Evolutionary conservation across 2,329 filamentous ascomycete species (phyloP), one percentile per base, ranked within the genome.

Genomic region (Myrmaecium sp.): DNA sequence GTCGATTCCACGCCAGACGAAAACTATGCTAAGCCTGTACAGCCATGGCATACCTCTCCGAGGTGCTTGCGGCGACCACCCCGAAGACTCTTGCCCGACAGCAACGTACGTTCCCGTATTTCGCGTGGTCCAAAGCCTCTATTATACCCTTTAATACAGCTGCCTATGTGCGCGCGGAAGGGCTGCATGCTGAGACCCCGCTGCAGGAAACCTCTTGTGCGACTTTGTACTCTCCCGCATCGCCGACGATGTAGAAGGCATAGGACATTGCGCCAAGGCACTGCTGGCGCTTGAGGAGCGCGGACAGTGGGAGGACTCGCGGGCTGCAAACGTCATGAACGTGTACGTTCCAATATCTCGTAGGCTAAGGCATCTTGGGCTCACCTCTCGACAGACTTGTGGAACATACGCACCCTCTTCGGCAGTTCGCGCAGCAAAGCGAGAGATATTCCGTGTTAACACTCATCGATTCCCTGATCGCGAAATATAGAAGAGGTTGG

Each of bases 141-240:
- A n/a, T 20, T 20, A n/a, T n/a, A n/a, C n/a, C n/a, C n/a, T n/a
- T n/a, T n/a, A n/a, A n/a, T n/a, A n/a, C n/a, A n/a, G n/a, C n/a
- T n/a, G n/a, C n/a, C n/a, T n/a, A n/a, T n/a, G n/a, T n/a, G n/a
- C n/a, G n/a, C n/a, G n/a, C n/a, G n/a, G n/a, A n/a, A n/a, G n/a
- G n/a, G n/a, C n/a, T n/a, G n/a, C n/a, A n/a, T n/a, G n/a, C n/a
- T n/a, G n/a, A n/a, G n/a, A n/a, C n/a, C n/a, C n/a, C n/a, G n/a
- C n/a, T 60, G 24, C 49, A 69, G 44, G 70, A 35, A 52, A 54
- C 28, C 44, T 76, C 11, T 52, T 77, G 23, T 67, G 62, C 36
- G 64, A 69, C 28, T 77, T 77, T 46, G 60, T 74, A 21, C 62
- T 73, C 31, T 69, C 72, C 36, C 62, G 72, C 14, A 64, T 75